phyloP scores from a whole-genome alignment of 148 eudicot species.

The Rhododendron williamsianum region DNA sequence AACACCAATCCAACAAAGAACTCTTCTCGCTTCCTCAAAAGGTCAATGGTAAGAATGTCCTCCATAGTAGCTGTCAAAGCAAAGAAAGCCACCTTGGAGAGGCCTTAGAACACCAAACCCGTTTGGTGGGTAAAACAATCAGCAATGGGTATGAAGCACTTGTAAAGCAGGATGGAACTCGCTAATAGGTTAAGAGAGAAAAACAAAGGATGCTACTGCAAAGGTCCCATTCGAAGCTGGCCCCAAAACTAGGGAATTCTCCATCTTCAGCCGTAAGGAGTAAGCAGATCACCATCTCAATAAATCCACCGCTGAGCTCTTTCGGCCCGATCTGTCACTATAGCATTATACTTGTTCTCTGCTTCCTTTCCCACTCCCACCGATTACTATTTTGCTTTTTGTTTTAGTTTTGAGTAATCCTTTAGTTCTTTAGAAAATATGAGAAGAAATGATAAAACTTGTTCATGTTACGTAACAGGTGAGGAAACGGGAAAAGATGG shows the following conservation, averaged over 20 bases:
- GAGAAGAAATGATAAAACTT: neutral
- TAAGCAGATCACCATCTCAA: neutral
- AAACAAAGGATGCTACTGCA: neutral
- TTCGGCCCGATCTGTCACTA: neutral
- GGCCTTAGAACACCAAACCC: neutral
- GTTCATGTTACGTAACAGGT: constrained; percentile 41
- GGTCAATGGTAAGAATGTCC: neutral
- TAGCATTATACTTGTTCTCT: neutral
- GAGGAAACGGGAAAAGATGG: constrained; percentile 86
- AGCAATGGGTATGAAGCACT: neutral
- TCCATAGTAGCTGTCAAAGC: neutral
- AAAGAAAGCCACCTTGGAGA: neutral
- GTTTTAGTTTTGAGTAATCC: neutral
- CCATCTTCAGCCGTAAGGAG: neutral
- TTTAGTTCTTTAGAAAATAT: neutral
- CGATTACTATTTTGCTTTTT: neutral
- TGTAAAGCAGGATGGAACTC: neutral
- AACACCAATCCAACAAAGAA: neutral
- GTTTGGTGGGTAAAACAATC: neutral
- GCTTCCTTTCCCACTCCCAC: neutral
- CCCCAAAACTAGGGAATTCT: neutral
- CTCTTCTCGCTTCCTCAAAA: neutral
- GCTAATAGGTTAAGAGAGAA: neutral
- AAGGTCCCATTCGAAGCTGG: neutral
- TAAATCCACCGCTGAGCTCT: neutral